These are phyloP conservation scores for Fusarium paranaense DNA, from an alignment of 2,329 filamentous ascomycete genomes.

Conservation along the genomic window DNA sequence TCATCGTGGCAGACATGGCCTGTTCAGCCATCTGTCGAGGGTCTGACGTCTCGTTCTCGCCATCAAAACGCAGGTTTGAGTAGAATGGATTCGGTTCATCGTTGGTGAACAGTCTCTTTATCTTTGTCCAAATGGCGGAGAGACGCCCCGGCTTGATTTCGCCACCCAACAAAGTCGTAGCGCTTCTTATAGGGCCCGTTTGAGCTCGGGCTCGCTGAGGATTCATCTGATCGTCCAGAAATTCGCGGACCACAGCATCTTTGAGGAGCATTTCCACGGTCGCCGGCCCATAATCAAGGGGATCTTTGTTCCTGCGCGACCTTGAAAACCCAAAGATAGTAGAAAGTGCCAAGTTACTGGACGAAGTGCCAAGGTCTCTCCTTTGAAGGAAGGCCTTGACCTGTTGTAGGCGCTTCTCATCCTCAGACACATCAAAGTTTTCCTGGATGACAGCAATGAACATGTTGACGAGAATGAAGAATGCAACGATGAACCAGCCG, in stretches of 20 bases:
- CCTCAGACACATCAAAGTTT: constrained; percentile 98
- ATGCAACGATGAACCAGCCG: constrained; percentile 94
- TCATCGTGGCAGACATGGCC: constrained; percentile 84
- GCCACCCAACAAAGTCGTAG: constrained; percentile 51
- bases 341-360: constrained; percentile 81
- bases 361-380: constrained; percentile 81
- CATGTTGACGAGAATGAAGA: constrained; percentile 98
- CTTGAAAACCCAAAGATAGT: constrained; percentile 75
- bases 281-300: constrained; percentile 89
- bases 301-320: constrained; percentile 75
- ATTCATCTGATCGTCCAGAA: constrained; percentile 74
- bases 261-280: constrained; percentile 97
- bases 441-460: constrained; percentile 99
- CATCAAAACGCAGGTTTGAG: constrained; percentile 76
- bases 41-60: constrained; percentile 82
- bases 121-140: constrained; percentile 70
- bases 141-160: constrained; percentile 68
- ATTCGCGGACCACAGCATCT: constrained; percentile 94
- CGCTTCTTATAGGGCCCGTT: constrained; percentile 46
- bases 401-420: constrained; percentile 96
- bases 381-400: constrained; percentile 94
- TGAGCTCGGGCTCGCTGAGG: constrained; percentile 48
- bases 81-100: constrained; percentile 96
- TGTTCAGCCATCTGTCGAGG: constrained; percentile 90
- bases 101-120: constrained; percentile 67